Conservation (phyloP, 73 alveolate genomes). For the Tetrahymena thermophila region DNA sequence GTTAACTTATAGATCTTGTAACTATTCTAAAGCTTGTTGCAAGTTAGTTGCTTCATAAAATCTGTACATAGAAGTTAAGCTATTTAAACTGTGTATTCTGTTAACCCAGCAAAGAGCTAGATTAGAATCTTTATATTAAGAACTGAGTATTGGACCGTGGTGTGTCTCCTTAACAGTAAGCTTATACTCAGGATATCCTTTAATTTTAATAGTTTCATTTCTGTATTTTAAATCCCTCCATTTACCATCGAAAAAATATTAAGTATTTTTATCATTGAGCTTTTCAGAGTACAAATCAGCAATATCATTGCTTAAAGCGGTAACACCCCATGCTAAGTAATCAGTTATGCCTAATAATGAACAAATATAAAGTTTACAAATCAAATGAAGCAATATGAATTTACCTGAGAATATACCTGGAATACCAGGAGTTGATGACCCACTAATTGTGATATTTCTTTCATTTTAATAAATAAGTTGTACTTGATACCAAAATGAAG, state of each 20-base stretch:
- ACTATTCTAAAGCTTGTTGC: background rate
- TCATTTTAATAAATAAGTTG: slow-evolving; percentile 39
- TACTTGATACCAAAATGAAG: slow-evolving; percentile 69
- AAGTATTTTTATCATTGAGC: slow-evolving; percentile 55
- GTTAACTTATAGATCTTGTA: slow-evolving; percentile 5
- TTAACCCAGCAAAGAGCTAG: slow-evolving; percentile 8
- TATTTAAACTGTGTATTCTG: slow-evolving; percentile 2
- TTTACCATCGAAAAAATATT: slow-evolving; percentile 68
- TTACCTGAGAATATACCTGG: slow-evolving; percentile 78
- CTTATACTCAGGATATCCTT: slow-evolving; percentile 58
- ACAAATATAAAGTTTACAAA: no score
- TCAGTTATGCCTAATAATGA: slow-evolving; percentile 26
- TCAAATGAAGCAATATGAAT: slow-evolving; percentile 46
- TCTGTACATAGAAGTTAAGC: background rate
- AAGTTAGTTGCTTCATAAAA: slow-evolving; percentile 9
- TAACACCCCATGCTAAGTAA: slow-evolving; percentile 73
- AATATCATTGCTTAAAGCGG: slow-evolving; percentile 72
- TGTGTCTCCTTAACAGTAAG: slow-evolving; percentile 66
- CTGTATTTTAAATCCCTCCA: slow-evolving; percentile 56
- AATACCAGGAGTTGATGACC: slow-evolving; percentile 73
- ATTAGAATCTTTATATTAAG: background rate
- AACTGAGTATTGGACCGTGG: slow-evolving; percentile 77
- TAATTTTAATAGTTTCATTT: slow-evolving; percentile 62
- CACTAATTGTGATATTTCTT: slow-evolving; percentile 34
- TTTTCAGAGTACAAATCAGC: slow-evolving; percentile 80